Evolutionary conservation across 2,329 filamentous ascomycete genomes (phyloP).

Genomic region (Curvularia sp.): DNA sequence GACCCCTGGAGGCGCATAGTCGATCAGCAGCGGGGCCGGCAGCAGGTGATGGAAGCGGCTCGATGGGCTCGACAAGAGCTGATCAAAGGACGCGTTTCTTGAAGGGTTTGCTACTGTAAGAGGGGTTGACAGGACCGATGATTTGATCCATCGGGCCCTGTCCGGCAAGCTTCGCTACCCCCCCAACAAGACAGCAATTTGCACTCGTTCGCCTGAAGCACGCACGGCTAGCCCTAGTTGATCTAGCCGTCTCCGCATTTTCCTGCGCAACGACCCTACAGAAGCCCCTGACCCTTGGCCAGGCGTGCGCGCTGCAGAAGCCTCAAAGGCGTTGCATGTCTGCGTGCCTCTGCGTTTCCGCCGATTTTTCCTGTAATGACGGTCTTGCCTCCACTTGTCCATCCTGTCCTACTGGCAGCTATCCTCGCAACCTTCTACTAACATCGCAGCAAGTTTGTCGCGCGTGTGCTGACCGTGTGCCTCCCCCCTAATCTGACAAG

Average conservation of each 20-base stretch:
- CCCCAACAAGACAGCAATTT: slow-evolving; percentile 49
- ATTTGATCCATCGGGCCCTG: slow-evolving; percentile 43
- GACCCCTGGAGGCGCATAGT: slow-evolving; percentile 27
- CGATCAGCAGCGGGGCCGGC: slow-evolving; percentile 31
- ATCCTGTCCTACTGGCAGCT: slow-evolving; percentile 33
- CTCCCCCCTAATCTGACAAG: slow-evolving; percentile 30
- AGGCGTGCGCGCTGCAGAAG: slow-evolving; percentile 50
- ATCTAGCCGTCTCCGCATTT: slow-evolving; percentile 53
- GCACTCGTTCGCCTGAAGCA: slow-evolving; percentile 51
- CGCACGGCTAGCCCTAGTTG: slow-evolving; percentile 49
- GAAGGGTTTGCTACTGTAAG: slow-evolving; percentile 22
- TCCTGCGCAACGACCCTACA: slow-evolving; percentile 49
- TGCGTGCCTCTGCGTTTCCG: slow-evolving; percentile 44
- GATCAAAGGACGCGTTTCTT: slow-evolving; percentile 23
- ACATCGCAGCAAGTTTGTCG: slow-evolving; percentile 35
- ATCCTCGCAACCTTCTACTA: slow-evolving; percentile 26
- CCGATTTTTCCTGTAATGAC: slow-evolving; percentile 46
- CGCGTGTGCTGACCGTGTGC: slow-evolving; percentile 27
- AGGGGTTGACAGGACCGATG: slow-evolving; percentile 38
- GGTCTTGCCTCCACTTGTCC: slow-evolving; percentile 39
- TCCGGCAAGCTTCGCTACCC: slow-evolving; percentile 42
- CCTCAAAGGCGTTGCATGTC: slow-evolving; percentile 52
- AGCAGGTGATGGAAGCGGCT: slow-evolving; percentile 11
- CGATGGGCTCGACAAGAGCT: slow-evolving; percentile 21
- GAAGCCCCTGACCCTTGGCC: slow-evolving; percentile 51